These are phyloP conservation scores for Coemansia sp. DNA, from an alignment of 192 early-diverging fungal species.

Conservation along the genomic window DNA sequence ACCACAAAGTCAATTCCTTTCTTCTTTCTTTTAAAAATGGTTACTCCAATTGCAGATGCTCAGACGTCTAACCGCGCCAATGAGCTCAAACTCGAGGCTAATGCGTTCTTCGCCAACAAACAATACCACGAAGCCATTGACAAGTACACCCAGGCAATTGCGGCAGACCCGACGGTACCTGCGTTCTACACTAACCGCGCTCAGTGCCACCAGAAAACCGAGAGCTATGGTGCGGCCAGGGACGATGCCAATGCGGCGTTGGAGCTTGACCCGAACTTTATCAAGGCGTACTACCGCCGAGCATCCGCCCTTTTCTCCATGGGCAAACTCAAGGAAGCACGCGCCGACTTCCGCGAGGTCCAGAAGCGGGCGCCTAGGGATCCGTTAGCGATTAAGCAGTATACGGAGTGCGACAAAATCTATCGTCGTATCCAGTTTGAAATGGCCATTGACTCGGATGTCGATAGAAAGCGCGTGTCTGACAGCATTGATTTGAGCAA, in stretches of 20 bases:
- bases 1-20: neutral
- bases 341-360: conserved; percentile 73
- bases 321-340: conserved; percentile 81
- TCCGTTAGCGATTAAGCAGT: conserved; percentile 74
- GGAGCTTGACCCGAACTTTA: conserved; percentile 73
- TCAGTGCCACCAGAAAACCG: conserved; percentile 80
- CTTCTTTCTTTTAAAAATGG: conserved; percentile 14
- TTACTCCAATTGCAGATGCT: conserved; percentile 19
- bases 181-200: conserved; percentile 93
- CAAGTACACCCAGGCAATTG: conserved; percentile 88
- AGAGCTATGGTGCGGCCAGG: conserved; percentile 83
- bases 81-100: conserved; percentile 46
- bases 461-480: conserved; percentile 46
- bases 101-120: conserved; percentile 52
- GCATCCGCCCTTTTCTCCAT: conserved; percentile 87
- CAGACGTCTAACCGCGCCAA: conserved; percentile 19
- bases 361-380: conserved; percentile 77
- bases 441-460: conserved; percentile 76
- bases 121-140: conserved; percentile 87
- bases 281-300: conserved; percentile 94
- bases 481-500: conserved; percentile 56
- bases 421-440: conserved; percentile 85
- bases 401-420: conserved; percentile 89
- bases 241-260: conserved; percentile 84
- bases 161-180: conserved; percentile 76